Conservation (phyloP, 2,329 filamentous ascomycete genomes). For the Neophaeococcomyces aloes region DNA sequence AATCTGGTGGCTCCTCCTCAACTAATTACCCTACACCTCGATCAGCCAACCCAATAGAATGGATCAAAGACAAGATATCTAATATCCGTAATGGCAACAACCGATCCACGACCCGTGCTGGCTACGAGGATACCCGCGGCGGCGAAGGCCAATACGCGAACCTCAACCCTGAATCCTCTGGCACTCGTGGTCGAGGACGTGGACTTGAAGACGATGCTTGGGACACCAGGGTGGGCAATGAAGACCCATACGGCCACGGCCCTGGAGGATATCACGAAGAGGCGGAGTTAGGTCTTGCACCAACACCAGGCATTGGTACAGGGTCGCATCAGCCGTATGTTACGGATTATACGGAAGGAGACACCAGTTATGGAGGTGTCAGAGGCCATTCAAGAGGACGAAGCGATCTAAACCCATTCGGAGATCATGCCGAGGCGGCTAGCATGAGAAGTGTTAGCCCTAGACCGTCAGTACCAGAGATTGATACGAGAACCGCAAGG, state of each 20-base stretch:
- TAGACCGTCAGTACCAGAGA: constrained; percentile 49
- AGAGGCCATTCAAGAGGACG: constrained; percentile 34
- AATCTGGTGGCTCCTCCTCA: constrained; percentile 26
- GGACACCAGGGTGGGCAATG: constrained; percentile 68
- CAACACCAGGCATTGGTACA: constrained; percentile 26
- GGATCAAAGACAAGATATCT: constrained; percentile 58
- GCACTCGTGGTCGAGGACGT: constrained; percentile 33
- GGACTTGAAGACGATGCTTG: constrained; percentile 74
- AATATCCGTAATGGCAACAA: constrained; percentile 56
- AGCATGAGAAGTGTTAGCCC: constrained; percentile 63
- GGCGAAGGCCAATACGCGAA: constrained; percentile 25
- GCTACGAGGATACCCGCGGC: constrained; percentile 50
- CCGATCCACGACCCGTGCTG: constrained; percentile 55
- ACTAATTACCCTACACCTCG: constrained; percentile 43
- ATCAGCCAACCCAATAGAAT: constrained; percentile 56
- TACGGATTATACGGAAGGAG: constrained; percentile 30
- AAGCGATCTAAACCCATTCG: constrained; percentile 55
- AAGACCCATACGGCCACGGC: constrained; percentile 35
- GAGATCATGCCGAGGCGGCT: constrained; percentile 55
- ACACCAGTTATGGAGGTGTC: constrained; percentile 26
- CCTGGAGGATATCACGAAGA: constrained; percentile 59
- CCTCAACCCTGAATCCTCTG: constrained; percentile 10
- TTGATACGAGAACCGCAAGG: constrained; percentile 26
- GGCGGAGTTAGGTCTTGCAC: constrained; percentile 54
- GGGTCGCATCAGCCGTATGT: constrained; percentile 28